Evolutionary conservation across 805 yeast genomes (phyloP), one percentile per base, ranked within the genome.

Genomic region (Blastobotrys robertii): DNA sequence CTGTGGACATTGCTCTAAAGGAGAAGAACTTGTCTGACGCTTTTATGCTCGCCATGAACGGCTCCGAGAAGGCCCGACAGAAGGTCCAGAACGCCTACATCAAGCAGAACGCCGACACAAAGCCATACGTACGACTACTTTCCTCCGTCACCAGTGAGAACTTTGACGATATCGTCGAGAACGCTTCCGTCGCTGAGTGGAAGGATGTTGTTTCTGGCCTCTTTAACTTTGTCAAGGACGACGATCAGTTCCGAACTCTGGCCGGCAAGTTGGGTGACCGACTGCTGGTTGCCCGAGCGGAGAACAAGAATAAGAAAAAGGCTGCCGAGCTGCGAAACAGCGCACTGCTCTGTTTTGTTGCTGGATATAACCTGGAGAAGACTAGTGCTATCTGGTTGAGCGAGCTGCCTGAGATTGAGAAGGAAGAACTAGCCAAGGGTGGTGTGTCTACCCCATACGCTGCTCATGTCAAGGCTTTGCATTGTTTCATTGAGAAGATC

Each of bases 141-240:
- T 80, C 79, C 63, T 74, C 79, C 40, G 73, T 78, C 10, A 69
- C 84, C 1, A 68, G 74, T 28, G 66, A 67, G 30, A 66, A 76
- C 50, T 73, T 69, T 42, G 64, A 68, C 28, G 97, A 90, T 59
- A 59, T 92, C 48, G 92, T 87, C 28, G 70, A 73, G 37, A 80
- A 88, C 57, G 82, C 84, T 28, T 82, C 84, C 55, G 77, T 88
- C 33, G 54, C 70, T 3, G 79, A 84, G 50, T 92, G 98, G 98
- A 81, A 77, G 53, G 80, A 79, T 35, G 77, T 84, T 51, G 84
- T 87, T n/a, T 68, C 74, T 35, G 73, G 86, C 11, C 73, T 88
- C 44, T 60, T 77, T 42, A 73, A 84, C 2, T 81, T 73, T 54
- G 59, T 73, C 35, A 50, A 64, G 13, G 73, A 72, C 49, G 63